A percentile compares a stretch with the other conserved stretches of the same genome.
Evolutionary conservation across 306 rosid species (phyloP).

Genomic region (Echinosophora koreensis): DNA sequence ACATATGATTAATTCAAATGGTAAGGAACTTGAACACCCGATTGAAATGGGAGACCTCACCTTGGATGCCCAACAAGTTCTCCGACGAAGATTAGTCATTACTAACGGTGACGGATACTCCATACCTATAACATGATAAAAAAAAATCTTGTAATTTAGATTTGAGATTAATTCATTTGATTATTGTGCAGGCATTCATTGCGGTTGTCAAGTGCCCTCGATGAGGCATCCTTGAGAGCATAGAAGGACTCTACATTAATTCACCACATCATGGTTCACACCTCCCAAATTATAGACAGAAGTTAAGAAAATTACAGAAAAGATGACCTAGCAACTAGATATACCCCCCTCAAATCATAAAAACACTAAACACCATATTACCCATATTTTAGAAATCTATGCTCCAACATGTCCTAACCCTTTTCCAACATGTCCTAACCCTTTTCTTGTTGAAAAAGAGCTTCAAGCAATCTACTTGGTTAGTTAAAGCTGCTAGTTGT

Average conservation of each 20-base stretch:
- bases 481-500: conserved; percentile 49
- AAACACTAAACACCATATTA: conserved; percentile 37
- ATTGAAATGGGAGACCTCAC: too few relatives aligned
- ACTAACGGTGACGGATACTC: too few relatives aligned
- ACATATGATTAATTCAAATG: too few relatives aligned
- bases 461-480: conserved; percentile 47
- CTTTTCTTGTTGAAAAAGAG: conserved; percentile 34
- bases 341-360: conserved; percentile 52
- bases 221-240: not conserved
- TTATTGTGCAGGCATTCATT: too few relatives aligned
- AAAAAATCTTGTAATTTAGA: too few relatives aligned
- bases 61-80: too few relatives aligned
- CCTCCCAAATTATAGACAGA: conserved; percentile 60
- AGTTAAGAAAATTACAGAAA: conserved; percentile 36
- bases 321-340: conserved; percentile 49
- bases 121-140: too few relatives aligned
- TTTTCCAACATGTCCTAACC: conserved; percentile 35
- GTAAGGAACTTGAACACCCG: too few relatives aligned
- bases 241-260: conserved; percentile 45
- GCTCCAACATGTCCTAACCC: conserved; percentile 40
- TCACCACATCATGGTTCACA: conserved; percentile 41
- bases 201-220: too few relatives aligned
- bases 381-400: conserved; percentile 32
- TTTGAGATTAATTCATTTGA: too few relatives aligned
- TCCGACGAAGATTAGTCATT: too few relatives aligned